phyloP scores from a whole-genome alignment of 1,284 basidiomycete species.

The Cystobasidium slooffiae region DNA sequence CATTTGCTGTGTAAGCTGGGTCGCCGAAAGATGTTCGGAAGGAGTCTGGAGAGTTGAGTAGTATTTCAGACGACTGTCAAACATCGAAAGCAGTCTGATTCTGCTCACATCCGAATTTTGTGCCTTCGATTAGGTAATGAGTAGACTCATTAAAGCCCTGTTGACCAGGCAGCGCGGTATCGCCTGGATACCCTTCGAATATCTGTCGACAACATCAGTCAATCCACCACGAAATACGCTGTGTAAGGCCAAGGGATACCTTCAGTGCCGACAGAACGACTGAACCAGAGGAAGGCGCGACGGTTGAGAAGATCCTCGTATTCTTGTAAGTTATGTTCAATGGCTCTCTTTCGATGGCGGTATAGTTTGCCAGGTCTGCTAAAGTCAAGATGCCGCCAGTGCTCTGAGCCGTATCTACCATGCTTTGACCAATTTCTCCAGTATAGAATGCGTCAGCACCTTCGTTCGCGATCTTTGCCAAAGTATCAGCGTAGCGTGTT shows the following conservation, averaged over 20 bases:
- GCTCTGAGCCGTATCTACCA: constrained; percentile 48
- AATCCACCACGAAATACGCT: no score
- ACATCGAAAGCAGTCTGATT: constrained; percentile 24
- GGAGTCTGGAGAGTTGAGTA: constrained; percentile 58
- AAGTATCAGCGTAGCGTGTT: constrained; percentile 52
- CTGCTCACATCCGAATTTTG: constrained; percentile 14
- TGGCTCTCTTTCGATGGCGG: constrained; percentile 45
- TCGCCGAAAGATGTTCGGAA: constrained; percentile 59
- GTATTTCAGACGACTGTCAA: neutral
- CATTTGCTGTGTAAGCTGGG: constrained; percentile 58
- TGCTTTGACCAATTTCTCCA: constrained; percentile 51
- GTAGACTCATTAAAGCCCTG: constrained; percentile 53
- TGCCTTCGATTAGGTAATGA: constrained; percentile 57
- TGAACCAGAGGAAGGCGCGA: constrained; percentile 55
- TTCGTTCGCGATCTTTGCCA: constrained; percentile 46
- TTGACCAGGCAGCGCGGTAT: constrained; percentile 44
- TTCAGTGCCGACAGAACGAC: constrained; percentile 56
- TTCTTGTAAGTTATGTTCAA: constrained; percentile 50
- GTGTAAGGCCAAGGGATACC: no score
- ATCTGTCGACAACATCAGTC: no score
- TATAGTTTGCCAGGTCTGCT: constrained; percentile 52
- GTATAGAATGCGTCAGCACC: constrained; percentile 53
- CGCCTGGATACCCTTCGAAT: constrained; percentile 47
- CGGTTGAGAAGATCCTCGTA: constrained; percentile 51
- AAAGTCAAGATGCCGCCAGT: constrained; percentile 53